Evolutionary conservation across 306 rosid genomes (phyloP).

Genomic region (Prunus kanzakura): DNA sequence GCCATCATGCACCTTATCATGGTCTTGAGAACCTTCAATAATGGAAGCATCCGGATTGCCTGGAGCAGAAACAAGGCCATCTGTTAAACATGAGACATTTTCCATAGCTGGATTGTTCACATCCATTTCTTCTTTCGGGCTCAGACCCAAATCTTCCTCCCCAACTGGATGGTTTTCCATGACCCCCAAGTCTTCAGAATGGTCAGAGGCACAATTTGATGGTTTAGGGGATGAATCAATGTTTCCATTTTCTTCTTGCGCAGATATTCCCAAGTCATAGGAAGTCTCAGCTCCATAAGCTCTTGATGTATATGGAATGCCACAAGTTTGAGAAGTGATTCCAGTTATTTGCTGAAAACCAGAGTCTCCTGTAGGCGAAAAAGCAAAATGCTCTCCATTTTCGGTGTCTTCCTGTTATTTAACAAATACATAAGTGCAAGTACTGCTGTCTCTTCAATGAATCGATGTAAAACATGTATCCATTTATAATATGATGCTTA

Average conservation of each 20-base stretch:
- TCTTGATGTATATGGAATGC: constrained; percentile 40
- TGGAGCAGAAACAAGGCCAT: constrained; percentile 28
- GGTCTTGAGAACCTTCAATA: constrained; percentile 26
- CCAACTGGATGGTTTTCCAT: constrained; percentile 33
- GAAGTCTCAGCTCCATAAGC: constrained; percentile 36
- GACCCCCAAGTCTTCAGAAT: constrained; percentile 45
- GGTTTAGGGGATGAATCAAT: constrained; percentile 33
- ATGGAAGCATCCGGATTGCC: constrained; percentile 13
- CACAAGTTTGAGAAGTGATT: constrained; percentile 50
- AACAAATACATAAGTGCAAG: constrained; percentile 25
- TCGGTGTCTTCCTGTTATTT: constrained; percentile 59
- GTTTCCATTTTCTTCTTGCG: constrained; percentile 27
- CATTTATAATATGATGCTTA: not conserved
- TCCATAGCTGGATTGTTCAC: constrained; percentile 23
- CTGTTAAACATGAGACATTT: constrained; percentile 18
- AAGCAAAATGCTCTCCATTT: constrained; percentile 56
- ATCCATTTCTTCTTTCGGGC: constrained; percentile 34
- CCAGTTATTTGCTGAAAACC: constrained; percentile 54
- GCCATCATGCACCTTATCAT: constrained; percentile 19
- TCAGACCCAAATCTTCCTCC: constrained; percentile 39
- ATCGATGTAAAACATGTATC: not conserved
- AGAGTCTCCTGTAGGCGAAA: constrained; percentile 41
- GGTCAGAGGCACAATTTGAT: constrained; percentile 32
- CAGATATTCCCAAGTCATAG: constrained; percentile 35
- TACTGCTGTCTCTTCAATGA: constrained; percentile 7